Percentiles rank a stretch among this genome's conserved stretches.
Evolutionary conservation across 2,329 filamentous ascomycete genomes (phyloP).

Genomic region (Pleurostoma richardsiae): DNA sequence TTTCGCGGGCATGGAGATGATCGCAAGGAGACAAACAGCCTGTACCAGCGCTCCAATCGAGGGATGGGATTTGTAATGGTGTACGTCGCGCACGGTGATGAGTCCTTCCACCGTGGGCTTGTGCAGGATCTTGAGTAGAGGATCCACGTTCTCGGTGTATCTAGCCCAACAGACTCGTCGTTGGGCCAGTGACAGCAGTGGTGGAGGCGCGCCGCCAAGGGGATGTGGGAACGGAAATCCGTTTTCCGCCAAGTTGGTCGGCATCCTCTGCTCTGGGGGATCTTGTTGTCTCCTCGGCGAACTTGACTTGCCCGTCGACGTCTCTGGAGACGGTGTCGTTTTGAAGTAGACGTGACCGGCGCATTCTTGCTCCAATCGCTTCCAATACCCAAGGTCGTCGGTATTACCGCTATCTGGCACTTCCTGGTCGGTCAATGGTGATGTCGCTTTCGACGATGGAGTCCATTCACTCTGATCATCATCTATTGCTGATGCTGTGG

Average conservation of each 20-base stretch:
- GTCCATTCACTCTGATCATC: too few species aligned
- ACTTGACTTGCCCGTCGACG: not conserved
- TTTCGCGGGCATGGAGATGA: not conserved
- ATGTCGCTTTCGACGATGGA: too few species aligned
- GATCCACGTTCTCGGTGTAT: constrained; percentile 5
- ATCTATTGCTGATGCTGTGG: too few species aligned
- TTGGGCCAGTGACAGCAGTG: not conserved
- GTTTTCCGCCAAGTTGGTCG: not conserved
- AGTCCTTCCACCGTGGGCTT: constrained; percentile 4
- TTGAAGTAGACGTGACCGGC: not conserved
- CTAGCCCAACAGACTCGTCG: constrained; percentile 1
- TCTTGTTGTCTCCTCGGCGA: too few species aligned
- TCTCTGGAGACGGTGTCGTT: not conserved
- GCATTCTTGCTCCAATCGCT: not conserved
- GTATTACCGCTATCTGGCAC: constrained; percentile 25
- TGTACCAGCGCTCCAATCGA: not conserved
- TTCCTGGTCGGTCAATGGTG: too few species aligned
- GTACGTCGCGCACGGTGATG: not conserved
- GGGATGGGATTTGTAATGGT: not conserved
- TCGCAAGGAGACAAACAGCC: not conserved
- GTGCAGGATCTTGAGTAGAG: constrained; percentile 6
- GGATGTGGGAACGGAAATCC: not conserved
- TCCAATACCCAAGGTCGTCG: constrained; percentile 18
- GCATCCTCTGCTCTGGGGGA: not conserved
- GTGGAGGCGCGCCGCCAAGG: not conserved